Conservation (phyloP, 306 rosid genomes). For the Gastrolobium villosum region DNA sequence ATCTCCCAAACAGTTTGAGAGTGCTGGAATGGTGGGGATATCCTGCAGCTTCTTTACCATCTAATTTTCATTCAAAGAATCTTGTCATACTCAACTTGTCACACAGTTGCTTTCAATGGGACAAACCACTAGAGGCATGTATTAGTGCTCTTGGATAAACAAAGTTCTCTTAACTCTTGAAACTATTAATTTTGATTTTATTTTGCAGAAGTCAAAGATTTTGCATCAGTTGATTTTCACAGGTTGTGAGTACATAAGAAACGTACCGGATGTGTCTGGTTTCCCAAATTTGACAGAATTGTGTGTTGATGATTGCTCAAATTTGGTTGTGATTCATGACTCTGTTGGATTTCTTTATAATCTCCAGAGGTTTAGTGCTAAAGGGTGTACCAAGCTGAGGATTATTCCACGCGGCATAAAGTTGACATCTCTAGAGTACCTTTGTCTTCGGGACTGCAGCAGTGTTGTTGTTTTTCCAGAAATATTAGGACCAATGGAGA, state of each 20-base stretch:
- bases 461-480: constrained; percentile 13
- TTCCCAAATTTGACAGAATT: constrained; percentile 3
- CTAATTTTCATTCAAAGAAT: background rate
- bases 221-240: background rate
- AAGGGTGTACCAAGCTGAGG: constrained; percentile 15
- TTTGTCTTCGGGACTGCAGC: background rate
- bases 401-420: background rate
- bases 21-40: constrained; percentile 28
- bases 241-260: background rate
- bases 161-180: background rate
- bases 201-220: constrained; percentile 7
- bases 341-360: constrained; percentile 20
- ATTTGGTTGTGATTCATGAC: constrained; percentile 4
- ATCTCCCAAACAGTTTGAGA: constrained; percentile 24
- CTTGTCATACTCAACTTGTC: constrained; percentile 29
- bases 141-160: too few species aligned
- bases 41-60: constrained; percentile 34
- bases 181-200: background rate
- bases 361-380: constrained; percentile 15
- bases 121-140: background rate
- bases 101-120: background rate
- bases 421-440: constrained; percentile 6
- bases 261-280: constrained; percentile 29
- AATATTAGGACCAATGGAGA: constrained; percentile 4
- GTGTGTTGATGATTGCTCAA: background rate